Evolutionary conservation across 257 asterid genomes (phyloP).

Genomic region (Fraxinus excelsior): DNA sequence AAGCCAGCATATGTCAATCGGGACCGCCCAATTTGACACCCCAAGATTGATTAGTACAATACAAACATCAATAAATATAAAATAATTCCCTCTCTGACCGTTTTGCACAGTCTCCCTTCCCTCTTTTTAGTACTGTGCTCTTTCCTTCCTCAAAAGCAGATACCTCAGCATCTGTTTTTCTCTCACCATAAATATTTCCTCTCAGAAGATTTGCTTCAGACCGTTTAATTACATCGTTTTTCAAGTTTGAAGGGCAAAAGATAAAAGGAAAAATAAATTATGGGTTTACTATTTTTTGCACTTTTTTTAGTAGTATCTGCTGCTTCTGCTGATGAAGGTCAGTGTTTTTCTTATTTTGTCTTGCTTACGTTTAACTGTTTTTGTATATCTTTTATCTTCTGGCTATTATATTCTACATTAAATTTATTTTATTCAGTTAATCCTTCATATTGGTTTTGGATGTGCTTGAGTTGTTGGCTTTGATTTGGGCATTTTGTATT

Average conservation of each 20-base stretch:
- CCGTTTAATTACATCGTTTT: not conserved
- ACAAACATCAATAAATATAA: conserved; percentile 19
- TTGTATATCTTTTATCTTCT: too few species aligned
- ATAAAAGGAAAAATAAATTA: conserved; percentile 2
- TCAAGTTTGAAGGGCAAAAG: conserved; percentile 34
- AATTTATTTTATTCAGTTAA: not conserved
- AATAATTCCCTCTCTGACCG: conserved; percentile 5
- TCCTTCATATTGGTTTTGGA: not conserved
- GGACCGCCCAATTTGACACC: conserved; percentile 33
- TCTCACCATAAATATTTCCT: conserved; percentile 7
- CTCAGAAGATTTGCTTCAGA: conserved; percentile 19
- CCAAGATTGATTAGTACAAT: not conserved
- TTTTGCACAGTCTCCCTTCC: not conserved
- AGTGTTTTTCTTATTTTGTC: conserved; percentile 12
- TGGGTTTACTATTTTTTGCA: conserved; percentile 41
- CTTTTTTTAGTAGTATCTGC: conserved; percentile 44
- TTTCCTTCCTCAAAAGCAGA: conserved; percentile 10
- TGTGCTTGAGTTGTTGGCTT: conserved; percentile 1
- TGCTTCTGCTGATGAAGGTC: conserved; percentile 68
- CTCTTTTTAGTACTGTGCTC: not conserved
- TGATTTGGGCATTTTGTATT: not conserved
- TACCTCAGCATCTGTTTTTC: conserved; percentile 8
- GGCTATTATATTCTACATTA: not conserved
- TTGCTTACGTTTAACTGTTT: too few species aligned
- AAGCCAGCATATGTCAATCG: conserved; percentile 17